These are phyloP conservation scores for Aspergillus quadrilineatus DNA, from an alignment of 2,329 filamentous ascomycete genomes.

Conservation along the genomic window DNA sequence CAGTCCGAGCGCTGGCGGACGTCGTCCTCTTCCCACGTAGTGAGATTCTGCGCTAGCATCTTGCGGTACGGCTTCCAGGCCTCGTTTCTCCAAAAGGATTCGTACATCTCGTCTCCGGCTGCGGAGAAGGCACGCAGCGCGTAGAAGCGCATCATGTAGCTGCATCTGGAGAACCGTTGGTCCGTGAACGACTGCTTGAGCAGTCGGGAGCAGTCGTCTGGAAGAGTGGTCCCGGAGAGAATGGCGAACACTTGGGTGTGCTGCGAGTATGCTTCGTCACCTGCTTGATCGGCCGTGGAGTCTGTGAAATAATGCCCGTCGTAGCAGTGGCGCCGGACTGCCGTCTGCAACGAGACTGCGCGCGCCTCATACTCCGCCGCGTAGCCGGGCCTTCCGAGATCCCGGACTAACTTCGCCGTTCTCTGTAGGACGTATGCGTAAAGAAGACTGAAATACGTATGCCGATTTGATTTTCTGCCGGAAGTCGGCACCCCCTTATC, in stretches of 20 bases:
- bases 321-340: constrained; percentile 30
- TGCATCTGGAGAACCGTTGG: constrained; percentile 34
- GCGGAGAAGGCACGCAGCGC: constrained; percentile 38
- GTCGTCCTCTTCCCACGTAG: constrained; percentile 47
- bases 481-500: constrained; percentile 44
- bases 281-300: constrained; percentile 32
- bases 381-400: constrained; percentile 35
- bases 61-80: constrained; percentile 40
- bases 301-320: constrained; percentile 34
- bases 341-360: constrained; percentile 18
- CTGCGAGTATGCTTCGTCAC: constrained; percentile 24
- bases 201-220: constrained; percentile 21
- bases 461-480: constrained; percentile 36
- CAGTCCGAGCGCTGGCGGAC: constrained; percentile 46
- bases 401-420: constrained; percentile 32
- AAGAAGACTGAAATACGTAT: constrained; percentile 44
- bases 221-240: constrained; percentile 22
- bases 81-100: constrained; percentile 28
- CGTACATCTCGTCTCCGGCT: constrained; percentile 35
- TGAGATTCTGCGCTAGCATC: constrained; percentile 40
- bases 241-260: constrained; percentile 36
- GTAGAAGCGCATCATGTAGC: constrained; percentile 45
- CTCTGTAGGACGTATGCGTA: constrained; percentile 40
- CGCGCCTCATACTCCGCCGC: constrained; percentile 29
- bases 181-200: constrained; percentile 30